phyloP scores from a whole-genome alignment of 1,284 basidiomycete genomes.

The Garcileccinum viscosum region DNA sequence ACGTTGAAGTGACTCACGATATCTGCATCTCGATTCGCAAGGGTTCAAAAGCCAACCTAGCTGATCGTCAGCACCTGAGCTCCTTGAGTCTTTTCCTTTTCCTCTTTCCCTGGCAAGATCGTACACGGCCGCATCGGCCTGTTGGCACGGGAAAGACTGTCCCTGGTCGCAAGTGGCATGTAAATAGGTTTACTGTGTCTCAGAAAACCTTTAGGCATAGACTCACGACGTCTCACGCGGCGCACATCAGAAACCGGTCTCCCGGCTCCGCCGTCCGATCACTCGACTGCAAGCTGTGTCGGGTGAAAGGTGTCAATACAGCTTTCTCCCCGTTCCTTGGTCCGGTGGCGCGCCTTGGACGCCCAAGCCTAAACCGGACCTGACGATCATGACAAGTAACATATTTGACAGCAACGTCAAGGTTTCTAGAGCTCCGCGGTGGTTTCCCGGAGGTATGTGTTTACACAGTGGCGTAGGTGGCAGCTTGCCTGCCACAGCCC shows the following conservation, averaged over 20 bases:
- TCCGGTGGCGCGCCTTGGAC: not conserved
- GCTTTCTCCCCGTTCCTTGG: not conserved
- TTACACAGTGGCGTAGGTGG: not conserved
- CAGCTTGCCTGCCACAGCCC: not conserved
- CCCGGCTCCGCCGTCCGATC: not conserved
- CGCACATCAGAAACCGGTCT: not conserved
- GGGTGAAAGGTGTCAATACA: not conserved
- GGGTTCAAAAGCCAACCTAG: not conserved
- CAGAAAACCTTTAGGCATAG: not conserved
- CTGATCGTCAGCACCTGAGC: no score
- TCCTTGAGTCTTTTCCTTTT: no score
- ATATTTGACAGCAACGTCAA: not conserved
- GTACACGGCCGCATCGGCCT: no score
- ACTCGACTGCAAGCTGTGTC: not conserved
- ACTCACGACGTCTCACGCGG: not conserved
- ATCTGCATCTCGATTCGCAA: no score
- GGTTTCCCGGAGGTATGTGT: no score
- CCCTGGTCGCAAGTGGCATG: not conserved
- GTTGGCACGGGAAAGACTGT: not conserved
- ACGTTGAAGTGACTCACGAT: no score
- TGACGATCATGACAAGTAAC: not conserved
- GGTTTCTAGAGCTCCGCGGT: not conserved
- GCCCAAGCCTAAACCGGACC: not conserved
- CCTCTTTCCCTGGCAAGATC: not conserved
- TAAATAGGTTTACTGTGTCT: not conserved